Conservation (phyloP, 768 basidiomycete species). For the Lepiota subincarnata region DNA sequence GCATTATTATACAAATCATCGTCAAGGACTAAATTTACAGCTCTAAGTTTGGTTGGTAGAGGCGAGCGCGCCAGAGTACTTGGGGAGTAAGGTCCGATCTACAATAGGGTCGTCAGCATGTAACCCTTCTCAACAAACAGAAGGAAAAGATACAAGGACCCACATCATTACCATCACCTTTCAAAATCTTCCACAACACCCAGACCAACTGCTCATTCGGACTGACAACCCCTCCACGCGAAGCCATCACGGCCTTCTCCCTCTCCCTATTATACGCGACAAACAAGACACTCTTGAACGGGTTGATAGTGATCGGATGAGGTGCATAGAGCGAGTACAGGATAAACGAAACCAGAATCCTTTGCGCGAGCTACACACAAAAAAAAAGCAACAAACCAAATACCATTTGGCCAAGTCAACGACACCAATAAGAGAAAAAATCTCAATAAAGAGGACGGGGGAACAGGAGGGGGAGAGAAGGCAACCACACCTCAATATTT, state of each 20-base stretch:
- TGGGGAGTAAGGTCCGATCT: slow-evolving; percentile 84
- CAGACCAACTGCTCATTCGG: slow-evolving; percentile 78
- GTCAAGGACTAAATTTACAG: slow-evolving; percentile 65
- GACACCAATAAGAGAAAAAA: not conserved
- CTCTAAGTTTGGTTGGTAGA: slow-evolving; percentile 70
- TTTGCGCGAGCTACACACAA: slow-evolving; percentile 54
- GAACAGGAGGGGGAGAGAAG: slow-evolving; percentile 5
- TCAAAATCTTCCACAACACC: slow-evolving; percentile 85
- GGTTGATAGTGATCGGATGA: slow-evolving; percentile 75
- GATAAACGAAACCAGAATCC: slow-evolving; percentile 77
- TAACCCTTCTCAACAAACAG: not conserved
- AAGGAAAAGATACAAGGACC: slow-evolving; percentile 30
- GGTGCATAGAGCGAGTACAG: slow-evolving; percentile 78
- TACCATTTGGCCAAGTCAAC: slow-evolving; percentile 5
- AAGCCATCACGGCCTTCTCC: slow-evolving; percentile 49
- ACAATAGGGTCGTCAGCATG: slow-evolving; percentile 6
- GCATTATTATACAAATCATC: slow-evolving; percentile 53
- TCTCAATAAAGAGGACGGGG: slow-evolving; percentile 1
- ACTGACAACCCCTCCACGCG: slow-evolving; percentile 45
- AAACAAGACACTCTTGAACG: slow-evolving; percentile 72
- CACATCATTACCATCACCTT: slow-evolving; percentile 80
- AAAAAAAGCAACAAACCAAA: not conserved
- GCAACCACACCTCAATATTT: slow-evolving; percentile 47
- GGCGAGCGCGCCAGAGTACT: slow-evolving; percentile 70
- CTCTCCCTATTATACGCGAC: slow-evolving; percentile 67